A percentile compares a stretch with the other conserved stretches of the same genome.
Evolutionary conservation across 2,329 filamentous ascomycete species (phyloP).

Genomic region (Fusarium buxicola): DNA sequence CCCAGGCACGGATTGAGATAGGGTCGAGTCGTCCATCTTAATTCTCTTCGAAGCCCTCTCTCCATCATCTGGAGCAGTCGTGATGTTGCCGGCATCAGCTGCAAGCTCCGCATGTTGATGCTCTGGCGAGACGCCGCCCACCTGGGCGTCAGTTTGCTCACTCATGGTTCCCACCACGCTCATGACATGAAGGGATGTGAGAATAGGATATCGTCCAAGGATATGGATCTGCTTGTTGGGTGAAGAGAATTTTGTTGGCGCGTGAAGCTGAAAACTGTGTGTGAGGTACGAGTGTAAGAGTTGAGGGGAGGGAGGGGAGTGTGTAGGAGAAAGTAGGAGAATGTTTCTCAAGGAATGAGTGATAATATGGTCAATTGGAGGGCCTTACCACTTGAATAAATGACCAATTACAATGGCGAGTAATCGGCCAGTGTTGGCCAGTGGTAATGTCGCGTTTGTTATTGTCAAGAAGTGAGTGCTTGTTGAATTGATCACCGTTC

Average conservation of each 20-base stretch:
- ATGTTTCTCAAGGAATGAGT: conserved; percentile 4
- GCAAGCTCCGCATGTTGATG: conserved; percentile 26
- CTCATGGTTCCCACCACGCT: conserved; percentile 40
- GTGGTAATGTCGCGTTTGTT: conserved; percentile 5
- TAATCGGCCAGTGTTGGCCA: neutral
- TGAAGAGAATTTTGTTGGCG: neutral
- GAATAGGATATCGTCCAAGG: neutral
- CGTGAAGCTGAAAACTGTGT: neutral
- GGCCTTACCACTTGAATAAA: neutral
- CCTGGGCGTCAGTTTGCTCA: conserved; percentile 41
- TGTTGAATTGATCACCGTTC: conserved; percentile 11
- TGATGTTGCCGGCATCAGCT: conserved; percentile 32
- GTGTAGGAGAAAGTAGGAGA: conserved; percentile 10
- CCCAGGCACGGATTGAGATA: conserved; percentile 29
- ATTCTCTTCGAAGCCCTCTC: conserved; percentile 68
- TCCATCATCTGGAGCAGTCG: conserved; percentile 18
- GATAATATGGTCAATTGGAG: neutral
- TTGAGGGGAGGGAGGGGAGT: neutral
- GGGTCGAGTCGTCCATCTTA: conserved; percentile 59
- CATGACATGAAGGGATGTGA: neutral
- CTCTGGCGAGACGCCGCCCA: conserved; percentile 37
- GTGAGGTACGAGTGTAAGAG: conserved; percentile 9
- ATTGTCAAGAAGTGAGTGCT: conserved; percentile 7
- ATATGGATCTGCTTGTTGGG: neutral
- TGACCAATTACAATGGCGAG: neutral